Base-by-base conservation (phyloP, 352 stramenopile species). In the Globisporangium echinulatum region DNA sequence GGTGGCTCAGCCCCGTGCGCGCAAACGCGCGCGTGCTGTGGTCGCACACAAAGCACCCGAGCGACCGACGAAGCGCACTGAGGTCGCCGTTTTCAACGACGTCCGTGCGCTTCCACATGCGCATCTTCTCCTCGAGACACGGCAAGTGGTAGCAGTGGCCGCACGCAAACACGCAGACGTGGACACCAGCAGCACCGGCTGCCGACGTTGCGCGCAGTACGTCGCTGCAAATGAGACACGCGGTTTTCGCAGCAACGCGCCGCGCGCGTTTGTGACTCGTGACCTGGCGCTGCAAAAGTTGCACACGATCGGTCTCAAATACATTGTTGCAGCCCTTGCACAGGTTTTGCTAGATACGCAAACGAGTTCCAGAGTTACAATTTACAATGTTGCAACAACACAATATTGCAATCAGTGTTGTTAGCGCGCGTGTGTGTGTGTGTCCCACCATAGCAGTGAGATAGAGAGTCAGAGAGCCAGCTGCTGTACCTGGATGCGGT, bases 11-110 rank as follows among this genome's bases (percentile, higher is more conserved):
- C 9, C 71, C 61, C 0, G 72, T 74, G 19, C 74, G 69, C 13
- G 82, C 82, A 47, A 82, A 78, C 11, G 75, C 75, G 0, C 82
- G 76, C 9, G 77, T 87, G 54, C 71, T 87, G 74, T 94, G 82
- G 62, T 94, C 82, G 56, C 85, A 94, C 38, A 92, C 77, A 62
- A 92, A 92, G 68, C 85, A 94, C 7, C 82, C 82, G 4, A 90
- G 73, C 9, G 75, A 67, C 11, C 76, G 65, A 15, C 63, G 73
- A 14, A 82, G 46, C 17, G 68, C 67, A 15, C 64, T 78, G 19
- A 82, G 36, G 49, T 88, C 68, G 7, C 72, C 69, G 13, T 71
- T 63, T 42, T 77, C 69, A 2, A 88, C 71, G 1, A 74, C 70
- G 38, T 87, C 72, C 2, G 74, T 53, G n/a, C 72, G 82, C 65